Conservation (phyloP, 768 basidiomycete species). For the Naganishia antarctica region DNA sequence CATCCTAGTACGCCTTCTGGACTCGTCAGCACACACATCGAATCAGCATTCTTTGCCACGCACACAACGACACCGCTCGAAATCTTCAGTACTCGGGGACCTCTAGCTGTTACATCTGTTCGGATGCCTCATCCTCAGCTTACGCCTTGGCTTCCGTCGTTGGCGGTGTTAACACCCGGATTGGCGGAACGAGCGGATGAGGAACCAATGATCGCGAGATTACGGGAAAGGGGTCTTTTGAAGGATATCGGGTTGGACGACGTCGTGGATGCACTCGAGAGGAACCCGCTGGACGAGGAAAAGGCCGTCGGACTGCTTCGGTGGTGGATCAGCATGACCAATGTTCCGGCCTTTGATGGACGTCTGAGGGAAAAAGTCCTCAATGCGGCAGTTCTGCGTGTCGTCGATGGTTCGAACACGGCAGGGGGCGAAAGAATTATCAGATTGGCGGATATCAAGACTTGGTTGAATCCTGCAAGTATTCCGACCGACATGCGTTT, state of each 20-base stretch:
- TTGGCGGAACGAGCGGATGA: constrained; percentile 19
- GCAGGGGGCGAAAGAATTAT: constrained; percentile 57
- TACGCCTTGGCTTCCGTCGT: constrained; percentile 66
- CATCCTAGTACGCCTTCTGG: constrained; percentile 77
- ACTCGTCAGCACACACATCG: constrained; percentile 66
- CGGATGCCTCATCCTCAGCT: constrained; percentile 70
- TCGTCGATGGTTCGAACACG: constrained; percentile 47
- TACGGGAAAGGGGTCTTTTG: constrained; percentile 64
- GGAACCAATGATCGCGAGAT: constrained; percentile 60
- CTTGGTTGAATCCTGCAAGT: constrained; percentile 64
- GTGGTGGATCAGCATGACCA: constrained; percentile 69
- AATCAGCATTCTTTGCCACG: constrained; percentile 73
- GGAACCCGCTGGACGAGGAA: constrained; percentile 62
- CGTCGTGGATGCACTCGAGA: constrained; percentile 69
- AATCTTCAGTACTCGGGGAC: constrained; percentile 70
- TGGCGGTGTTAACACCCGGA: constrained; percentile 67
- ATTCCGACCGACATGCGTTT: constrained; percentile 73
- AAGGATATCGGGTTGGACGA: constrained; percentile 73
- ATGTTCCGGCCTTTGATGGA: constrained; percentile 46
- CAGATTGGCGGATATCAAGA: constrained; percentile 64
- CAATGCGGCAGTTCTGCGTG: constrained; percentile 61
- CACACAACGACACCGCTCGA: constrained; percentile 57
- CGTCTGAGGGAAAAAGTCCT: constrained; percentile 60
- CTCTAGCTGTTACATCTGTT: constrained; percentile 62
- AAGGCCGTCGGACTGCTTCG: constrained; percentile 77